Evolutionary conservation across 768 basidiomycete genomes (phyloP), one percentile per base, ranked within the genome.

Genomic region (Aureoboletus auriporus): DNA sequence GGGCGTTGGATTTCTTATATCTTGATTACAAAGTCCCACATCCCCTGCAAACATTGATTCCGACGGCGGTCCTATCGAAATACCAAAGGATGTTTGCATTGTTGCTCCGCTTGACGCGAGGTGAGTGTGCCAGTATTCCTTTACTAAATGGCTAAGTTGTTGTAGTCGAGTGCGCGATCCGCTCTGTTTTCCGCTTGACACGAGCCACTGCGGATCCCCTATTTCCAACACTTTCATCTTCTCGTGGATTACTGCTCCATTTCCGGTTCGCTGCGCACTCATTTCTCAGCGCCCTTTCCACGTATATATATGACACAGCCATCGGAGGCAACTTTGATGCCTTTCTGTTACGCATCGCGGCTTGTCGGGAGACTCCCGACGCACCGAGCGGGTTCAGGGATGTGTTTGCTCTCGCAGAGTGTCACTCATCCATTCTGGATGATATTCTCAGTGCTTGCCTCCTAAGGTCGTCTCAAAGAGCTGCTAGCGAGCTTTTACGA

Each of bases 1-100:
- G 89, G 63, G 91, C 93, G 7, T 64, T 95, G 37, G 93, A 94
- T 63, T 95, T 94, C 61, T 69, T 95, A 12, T 90, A 89, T 60
- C 83, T 95, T 72, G 83, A 92, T 54, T 95, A 95, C 65, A 86
- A 86, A 57, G 84, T 89, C n/a, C 89, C 91, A 2, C 74, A 75
- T n/a, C 80, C 90, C 0, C 69, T 95, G 34, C 79, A 83, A 39
- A 75, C 83, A 10, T 62, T 95, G 9, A 85, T 95, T 29, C 81
- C 89, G 2, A 71, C 79, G 1, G 73, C 78, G 5, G 76, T 87
- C 29, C 66, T 93, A n/a, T 83, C 79, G 6, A 94, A 93, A 62
- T 94, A 94, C 60, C 89, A 93, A 54, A 74, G 87, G 35, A 72
- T 93, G 52, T 92, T 93, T 63, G 76, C 86, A 0, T 83, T 93